These are phyloP conservation scores for Camelina hispida DNA, from an alignment of 345 rosid genomes.

Conservation along the genomic window DNA sequence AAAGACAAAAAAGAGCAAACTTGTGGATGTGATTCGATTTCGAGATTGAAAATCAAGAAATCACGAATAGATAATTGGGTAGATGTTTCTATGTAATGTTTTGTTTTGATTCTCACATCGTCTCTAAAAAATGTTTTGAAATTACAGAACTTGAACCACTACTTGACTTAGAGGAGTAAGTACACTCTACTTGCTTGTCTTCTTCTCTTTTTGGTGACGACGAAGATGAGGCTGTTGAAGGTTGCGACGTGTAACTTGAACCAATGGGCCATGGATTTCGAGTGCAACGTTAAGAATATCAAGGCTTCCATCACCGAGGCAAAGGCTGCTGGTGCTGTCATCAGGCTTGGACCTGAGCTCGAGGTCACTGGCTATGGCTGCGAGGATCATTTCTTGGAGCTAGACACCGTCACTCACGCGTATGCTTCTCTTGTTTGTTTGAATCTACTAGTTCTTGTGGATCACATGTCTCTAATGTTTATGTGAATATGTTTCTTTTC, in stretches of 20 bases:
- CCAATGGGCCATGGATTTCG: constrained; percentile 98
- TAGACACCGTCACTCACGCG: constrained; percentile 85
- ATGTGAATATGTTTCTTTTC: constrained; percentile 25
- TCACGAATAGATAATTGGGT: neutral
- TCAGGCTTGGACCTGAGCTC: constrained; percentile 96
- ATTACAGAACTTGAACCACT: neutral
- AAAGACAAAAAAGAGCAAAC: neutral
- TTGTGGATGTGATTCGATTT: constrained; percentile 17
- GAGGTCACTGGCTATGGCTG: constrained; percentile 97
- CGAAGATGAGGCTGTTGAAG: constrained; percentile 76
- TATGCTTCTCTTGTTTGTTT: constrained; percentile 36
- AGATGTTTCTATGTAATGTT: neutral
- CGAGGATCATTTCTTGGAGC: constrained; percentile 98
- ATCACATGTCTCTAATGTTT: neutral
- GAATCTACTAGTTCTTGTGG: neutral
- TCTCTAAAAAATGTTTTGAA: neutral
- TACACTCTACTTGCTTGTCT: neutral
- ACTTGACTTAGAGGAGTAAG: neutral
- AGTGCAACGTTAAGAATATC: constrained; percentile 71
- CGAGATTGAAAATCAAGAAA: neutral
- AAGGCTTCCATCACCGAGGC: constrained; percentile 74
- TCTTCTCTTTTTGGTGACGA: too few species aligned
- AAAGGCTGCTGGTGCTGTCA: constrained; percentile 75
- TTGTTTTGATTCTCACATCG: neutral
- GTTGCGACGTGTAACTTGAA: constrained; percentile 89